Evolutionary conservation across 306 rosid species (phyloP), one percentile per base, ranked within the genome.

Genomic region (Quillaja saponaria): DNA sequence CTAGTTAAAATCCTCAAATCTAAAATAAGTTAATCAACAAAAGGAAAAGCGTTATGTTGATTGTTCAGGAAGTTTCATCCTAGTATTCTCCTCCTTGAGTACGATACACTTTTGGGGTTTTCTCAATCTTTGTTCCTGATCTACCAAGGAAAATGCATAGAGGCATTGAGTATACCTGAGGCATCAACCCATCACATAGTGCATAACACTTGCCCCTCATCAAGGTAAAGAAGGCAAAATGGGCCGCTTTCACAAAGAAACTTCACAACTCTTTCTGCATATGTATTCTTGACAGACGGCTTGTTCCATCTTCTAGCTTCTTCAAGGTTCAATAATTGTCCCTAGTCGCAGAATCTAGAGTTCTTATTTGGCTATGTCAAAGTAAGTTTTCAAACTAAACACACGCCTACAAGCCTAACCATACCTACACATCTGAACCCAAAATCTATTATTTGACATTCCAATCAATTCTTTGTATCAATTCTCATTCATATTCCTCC

Each of bases 241-340:
- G 9, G 59, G 34, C 46, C 37, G 65, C 48, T 21, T 8, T 14
- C 10, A 7, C 18, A 25, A 39, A 10, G 2, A 5, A 14, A 25
- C 13, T 25, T 25, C 31, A 25, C 3, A 45, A 41, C 12, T 45
- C 39, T 44, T 49, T 58, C 58, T 53, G 4, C 31, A 25, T 25
- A 25, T 25, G 31, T 25, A 25, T 25, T 4, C 31, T 18, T 11
- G 37, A 20, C 61, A 42, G 13, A n/a, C 3, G 48, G 48, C 31
- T 28, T 38, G 8, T 42, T 61, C 61, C 55, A 51, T 61, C 55
- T 41, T 64, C 38, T 15, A 37, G 34, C 55, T 16, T 28, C 51
- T 55, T 6, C 7, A 20, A 25, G 41, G 18, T 31, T 49, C 47
- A 39, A n/a, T 31, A 37, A 39, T 8, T 4, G 21, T 37, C 42